These are phyloP conservation scores for Hymenoscyphus infarciens DNA, from an alignment of 2,329 filamentous ascomycete species.

Conservation along the genomic window DNA sequence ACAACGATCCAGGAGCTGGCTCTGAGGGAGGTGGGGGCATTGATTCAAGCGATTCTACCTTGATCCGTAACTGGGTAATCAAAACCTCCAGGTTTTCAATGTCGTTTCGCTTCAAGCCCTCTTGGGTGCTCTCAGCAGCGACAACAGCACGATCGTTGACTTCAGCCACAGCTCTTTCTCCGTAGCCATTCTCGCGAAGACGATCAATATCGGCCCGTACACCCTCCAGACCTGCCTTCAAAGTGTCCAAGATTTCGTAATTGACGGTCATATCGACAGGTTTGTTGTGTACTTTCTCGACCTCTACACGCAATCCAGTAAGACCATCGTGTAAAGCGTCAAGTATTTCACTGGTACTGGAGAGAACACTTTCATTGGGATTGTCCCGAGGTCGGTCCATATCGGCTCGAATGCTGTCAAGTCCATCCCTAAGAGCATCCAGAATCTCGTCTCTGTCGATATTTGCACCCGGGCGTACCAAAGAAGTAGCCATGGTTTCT, in stretches of 20 bases:
- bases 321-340: conserved; percentile 88
- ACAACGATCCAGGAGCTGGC: conserved; percentile 40
- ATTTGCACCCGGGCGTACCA: conserved; percentile 44
- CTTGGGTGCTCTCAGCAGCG: conserved; percentile 44
- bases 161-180: conserved; percentile 48
- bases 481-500: conserved; percentile 50
- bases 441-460: conserved; percentile 65
- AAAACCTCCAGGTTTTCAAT: conserved; percentile 83
- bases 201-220: conserved; percentile 75
- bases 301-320: conserved; percentile 68
- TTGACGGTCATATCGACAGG: conserved; percentile 78
- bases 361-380: conserved; percentile 29
- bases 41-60: conserved; percentile 73
- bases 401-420: conserved; percentile 73
- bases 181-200: conserved; percentile 57
- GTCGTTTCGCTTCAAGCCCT: conserved; percentile 63
- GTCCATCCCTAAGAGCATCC: conserved; percentile 57
- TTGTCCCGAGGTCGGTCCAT: conserved; percentile 49
- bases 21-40: conserved; percentile 44
- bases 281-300: conserved; percentile 75
- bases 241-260: conserved; percentile 83
- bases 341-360: conserved; percentile 79
- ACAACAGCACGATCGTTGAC: conserved; percentile 43
- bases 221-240: conserved; percentile 75
- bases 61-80: conserved; percentile 76